These are phyloP conservation scores for Neofusicoccum sp. DNA, from an alignment of 2,329 filamentous ascomycete species.

Conservation along the genomic window DNA sequence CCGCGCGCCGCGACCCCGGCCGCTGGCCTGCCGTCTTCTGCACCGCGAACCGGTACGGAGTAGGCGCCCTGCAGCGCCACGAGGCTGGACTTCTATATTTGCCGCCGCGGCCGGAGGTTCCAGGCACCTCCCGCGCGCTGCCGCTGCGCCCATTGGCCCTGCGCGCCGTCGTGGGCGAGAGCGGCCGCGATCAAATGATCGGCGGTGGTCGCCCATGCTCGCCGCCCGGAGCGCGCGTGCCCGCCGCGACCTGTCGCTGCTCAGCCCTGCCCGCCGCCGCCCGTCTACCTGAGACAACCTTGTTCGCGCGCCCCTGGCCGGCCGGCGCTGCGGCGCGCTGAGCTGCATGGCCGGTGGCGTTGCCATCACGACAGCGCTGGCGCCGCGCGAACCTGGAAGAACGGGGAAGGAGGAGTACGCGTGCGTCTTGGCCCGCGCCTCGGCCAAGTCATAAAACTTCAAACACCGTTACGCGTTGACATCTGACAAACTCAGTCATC, in stretches of 20 bases:
- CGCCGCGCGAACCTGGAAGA: not conserved
- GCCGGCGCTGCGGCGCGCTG: not conserved
- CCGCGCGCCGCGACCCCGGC: not conserved
- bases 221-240: not conserved
- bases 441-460: constrained; percentile 18
- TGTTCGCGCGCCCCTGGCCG: not conserved
- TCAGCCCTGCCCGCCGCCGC: constrained; percentile 9
- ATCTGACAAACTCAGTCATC: not conserved
- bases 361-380: not conserved
- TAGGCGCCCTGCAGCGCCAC: not conserved
- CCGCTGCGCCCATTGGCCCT: not conserved
- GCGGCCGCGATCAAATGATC: not conserved
- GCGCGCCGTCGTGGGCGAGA: not conserved
- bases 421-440: constrained; percentile 3
- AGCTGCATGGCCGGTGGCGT: not conserved
- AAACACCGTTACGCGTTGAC: constrained; percentile 14
- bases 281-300: constrained; percentile 9
- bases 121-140: not conserved
- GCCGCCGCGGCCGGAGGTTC: not conserved
- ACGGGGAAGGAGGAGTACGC: not conserved
- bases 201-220: constrained; percentile 2
- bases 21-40: not conserved
- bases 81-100: not conserved
- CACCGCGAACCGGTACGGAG: not conserved
- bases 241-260: not conserved